Percentiles rank a stretch among this genome's conserved stretches.
These are phyloP conservation scores for Solanum chiquidenum DNA, from an alignment of 257 asterid species.

Conservation along the genomic window DNA sequence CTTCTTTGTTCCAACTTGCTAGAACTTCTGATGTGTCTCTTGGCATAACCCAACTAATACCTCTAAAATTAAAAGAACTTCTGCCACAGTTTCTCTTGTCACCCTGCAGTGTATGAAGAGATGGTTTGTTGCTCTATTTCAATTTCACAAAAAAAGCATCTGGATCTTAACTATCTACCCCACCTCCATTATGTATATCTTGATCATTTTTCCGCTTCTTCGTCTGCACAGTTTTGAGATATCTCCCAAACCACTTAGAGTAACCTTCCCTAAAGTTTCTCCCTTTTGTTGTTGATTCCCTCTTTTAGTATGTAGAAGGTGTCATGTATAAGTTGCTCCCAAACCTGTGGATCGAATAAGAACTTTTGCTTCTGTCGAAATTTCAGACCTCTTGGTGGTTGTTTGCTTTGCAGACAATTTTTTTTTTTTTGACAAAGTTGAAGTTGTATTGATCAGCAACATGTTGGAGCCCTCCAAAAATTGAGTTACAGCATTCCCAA, in stretches of 20 bases:
- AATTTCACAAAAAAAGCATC: background rate
- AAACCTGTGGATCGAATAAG: background rate
- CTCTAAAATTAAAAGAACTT: background rate
- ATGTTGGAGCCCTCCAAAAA: too few species aligned
- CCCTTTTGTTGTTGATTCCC: background rate
- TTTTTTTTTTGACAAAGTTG: too few species aligned
- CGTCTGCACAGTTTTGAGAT: background rate
- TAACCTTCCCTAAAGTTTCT: background rate
- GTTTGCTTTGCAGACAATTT: background rate
- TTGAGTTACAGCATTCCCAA: too few species aligned
- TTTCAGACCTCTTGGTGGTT: background rate
- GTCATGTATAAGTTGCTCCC: background rate
- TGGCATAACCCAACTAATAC: background rate
- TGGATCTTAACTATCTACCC: background rate
- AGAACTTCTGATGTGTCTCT: background rate
- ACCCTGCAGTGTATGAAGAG: background rate
- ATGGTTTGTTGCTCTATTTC: background rate
- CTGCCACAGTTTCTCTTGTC: background rate
- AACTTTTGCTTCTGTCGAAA: background rate
- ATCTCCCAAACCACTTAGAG: background rate
- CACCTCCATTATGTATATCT: background rate
- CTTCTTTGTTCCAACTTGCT: background rate
- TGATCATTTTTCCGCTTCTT: background rate
- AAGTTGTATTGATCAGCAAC: too few species aligned
- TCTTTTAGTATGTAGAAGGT: background rate